Evolutionary conservation across 169 alveolate species (phyloP), one percentile per base, ranked within the genome.

Genomic region (Plasmodium gonderi): DNA sequence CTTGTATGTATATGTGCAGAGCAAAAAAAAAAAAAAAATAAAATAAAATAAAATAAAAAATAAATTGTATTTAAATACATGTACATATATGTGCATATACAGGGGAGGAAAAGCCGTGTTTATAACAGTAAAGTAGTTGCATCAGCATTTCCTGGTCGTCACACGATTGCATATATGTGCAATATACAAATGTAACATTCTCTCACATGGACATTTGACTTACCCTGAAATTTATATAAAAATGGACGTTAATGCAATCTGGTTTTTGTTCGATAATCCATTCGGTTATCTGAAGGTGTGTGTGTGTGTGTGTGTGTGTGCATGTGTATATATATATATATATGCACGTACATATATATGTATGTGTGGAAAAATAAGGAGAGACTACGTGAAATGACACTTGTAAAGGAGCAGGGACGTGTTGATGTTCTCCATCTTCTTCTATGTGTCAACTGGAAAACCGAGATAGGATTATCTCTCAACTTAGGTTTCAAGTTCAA

Each of bases 181-280:
- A 29, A 68, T 44, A 1, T 65, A 5, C 14, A 26, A 23, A 60
- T 7, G 23, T 7, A 64, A 49, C 31, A 12, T 31, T 47, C 54
- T 6, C 26, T 45, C 36, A 31, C 11, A 11, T 67, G 26, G 2
- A 44, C 45, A 9, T 40, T 9, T 29, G 8, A 51, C 60, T 77
- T 85, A 85, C 92, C 69, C 87, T 51, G 44, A 85, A 85, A 42
- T 77, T 85, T 74, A 85, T 85, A 38, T 74, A 85, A 85, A 85
- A 85, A 64, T 85, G 44, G 65, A 85, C 72, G 68, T 85, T 74
- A 60, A 85, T 51, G 78, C 85, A 85, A 14, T 42, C 44, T 14
- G 51, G 14, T 74, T 85, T 85, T 17, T 85, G 82, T 31, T 72
- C 78, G 17, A 85, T 74, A 2, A 33, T 42, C 92, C 92, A 85